Conservation (phyloP, 805 yeast genomes). For the Ogataea degrootiae region DNA sequence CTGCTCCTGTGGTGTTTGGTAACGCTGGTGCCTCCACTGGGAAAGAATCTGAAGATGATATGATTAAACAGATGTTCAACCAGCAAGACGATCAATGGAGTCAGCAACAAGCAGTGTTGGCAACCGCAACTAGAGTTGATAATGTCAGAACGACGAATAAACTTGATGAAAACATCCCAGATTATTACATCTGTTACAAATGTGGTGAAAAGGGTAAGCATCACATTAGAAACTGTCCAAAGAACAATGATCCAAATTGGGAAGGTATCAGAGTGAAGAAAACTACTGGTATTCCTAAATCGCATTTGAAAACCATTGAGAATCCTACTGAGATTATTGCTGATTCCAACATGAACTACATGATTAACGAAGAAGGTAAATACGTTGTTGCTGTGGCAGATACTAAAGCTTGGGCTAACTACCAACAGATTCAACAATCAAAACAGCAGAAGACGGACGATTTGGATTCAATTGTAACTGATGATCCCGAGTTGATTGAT, state of each 20-base stretch:
- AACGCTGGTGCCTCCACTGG: constrained; percentile 11
- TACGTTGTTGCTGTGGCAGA: constrained; percentile 97
- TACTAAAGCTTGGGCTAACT: constrained; percentile 81
- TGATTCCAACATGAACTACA: constrained; percentile 51
- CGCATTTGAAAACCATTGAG: constrained; percentile 80
- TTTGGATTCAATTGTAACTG: constrained; percentile 33
- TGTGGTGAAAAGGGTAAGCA: constrained; percentile 93
- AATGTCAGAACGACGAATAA: constrained; percentile 25
- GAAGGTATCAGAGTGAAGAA: constrained; percentile 88
- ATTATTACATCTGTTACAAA: constrained; percentile 92
- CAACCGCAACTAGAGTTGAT: constrained; percentile 71
- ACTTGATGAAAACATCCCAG: constrained; percentile 80
- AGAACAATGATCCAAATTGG: constrained; percentile 86
- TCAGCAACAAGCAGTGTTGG: constrained; percentile 86
- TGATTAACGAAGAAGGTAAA: constrained; percentile 93
- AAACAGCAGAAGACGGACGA: constrained; percentile 21
- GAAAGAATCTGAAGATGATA: constrained; percentile 66
- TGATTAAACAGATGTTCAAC: constrained; percentile 85
- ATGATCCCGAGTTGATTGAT: constrained; percentile 61
- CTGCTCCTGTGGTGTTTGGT: constrained; percentile 1
- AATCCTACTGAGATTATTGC: constrained; percentile 60
- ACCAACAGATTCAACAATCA: constrained; percentile 60
- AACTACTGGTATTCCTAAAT: constrained; percentile 96
- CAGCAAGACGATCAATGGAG: constrained; percentile 95
- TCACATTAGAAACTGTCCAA: constrained; percentile 95